These are phyloP conservation scores for Mycena belliarum DNA, from an alignment of 768 basidiomycete species.

Conservation along the genomic window DNA sequence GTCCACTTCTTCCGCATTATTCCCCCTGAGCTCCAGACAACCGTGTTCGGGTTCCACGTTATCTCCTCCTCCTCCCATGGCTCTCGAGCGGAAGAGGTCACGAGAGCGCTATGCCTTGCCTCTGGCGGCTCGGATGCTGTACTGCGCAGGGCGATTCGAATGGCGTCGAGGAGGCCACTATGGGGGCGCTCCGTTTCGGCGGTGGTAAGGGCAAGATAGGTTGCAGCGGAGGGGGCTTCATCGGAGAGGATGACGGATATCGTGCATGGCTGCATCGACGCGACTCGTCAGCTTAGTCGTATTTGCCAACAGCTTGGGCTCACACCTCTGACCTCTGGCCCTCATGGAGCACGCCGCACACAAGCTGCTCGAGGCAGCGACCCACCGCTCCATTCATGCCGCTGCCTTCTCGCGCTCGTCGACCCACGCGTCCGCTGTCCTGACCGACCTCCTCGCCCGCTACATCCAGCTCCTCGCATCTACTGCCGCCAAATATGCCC, in stretches of 20 bases:
- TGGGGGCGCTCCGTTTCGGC: neutral
- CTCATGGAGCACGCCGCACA: slow-evolving; percentile 60
- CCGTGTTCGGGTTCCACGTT: slow-evolving; percentile 66
- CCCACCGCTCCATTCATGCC: slow-evolving; percentile 72
- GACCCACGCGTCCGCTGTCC: slow-evolving; percentile 63
- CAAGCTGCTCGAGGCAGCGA: slow-evolving; percentile 67
- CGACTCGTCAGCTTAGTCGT: neutral
- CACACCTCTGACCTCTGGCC: too few relatives aligned
- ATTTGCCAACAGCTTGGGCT: neutral
- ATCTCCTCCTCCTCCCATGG: slow-evolving; percentile 62
- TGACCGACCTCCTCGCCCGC: slow-evolving; percentile 76
- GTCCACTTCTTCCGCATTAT: slow-evolving; percentile 74
- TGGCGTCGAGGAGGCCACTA: slow-evolving; percentile 48
- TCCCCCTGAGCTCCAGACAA: slow-evolving; percentile 66
- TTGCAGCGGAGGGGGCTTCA: neutral
- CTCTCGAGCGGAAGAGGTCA: slow-evolving; percentile 43
- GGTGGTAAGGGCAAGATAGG: neutral
- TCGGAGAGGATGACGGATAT: slow-evolving; percentile 10
- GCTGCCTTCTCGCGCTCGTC: slow-evolving; percentile 79
- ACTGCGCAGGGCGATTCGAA: slow-evolving; percentile 61
- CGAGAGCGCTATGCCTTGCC: slow-evolving; percentile 30
- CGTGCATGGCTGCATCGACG: slow-evolving; percentile 16
- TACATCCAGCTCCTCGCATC: slow-evolving; percentile 68
- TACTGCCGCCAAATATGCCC: slow-evolving; percentile 71
- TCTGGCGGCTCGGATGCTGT: slow-evolving; percentile 40